Base-by-base conservation (phyloP, 2,329 filamentous ascomycete species). In the Alternaria conjuncta region DNA sequence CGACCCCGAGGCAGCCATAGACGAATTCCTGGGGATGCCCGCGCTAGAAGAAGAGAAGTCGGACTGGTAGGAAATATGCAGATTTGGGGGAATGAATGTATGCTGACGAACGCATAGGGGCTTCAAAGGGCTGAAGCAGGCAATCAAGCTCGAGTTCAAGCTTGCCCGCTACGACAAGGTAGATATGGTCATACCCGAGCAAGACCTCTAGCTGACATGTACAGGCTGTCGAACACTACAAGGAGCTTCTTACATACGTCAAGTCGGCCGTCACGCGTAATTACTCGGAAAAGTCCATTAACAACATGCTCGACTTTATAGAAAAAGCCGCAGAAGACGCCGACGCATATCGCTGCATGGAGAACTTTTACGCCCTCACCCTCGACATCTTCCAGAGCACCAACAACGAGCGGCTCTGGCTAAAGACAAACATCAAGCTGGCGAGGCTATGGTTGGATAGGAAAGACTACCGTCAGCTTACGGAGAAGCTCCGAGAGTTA, bases 261-360 rank as follows among this genome's bases (percentile, higher is more conserved):
- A 97, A 96, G 81, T 96, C 93, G 4, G 95, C 95, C 8, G 95
- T 99, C 50, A 98, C 96, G 44, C 90, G 96, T 67, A 99, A 98
- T 82, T 98, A 98, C 82, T 97, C 96, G 2, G 96, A 99, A 81
- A 98, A 98, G 80, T 98, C 95, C 12, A 97, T 99, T 84, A 98
- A 98, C 83, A 98, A 97, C 80, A 97, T 99, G 90, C 89, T 99
- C 50, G 96, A 98, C 82, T 97, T 92, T 79, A 96, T 99, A 70
- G 95, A 98, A 81, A 98, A 97, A 82, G 92, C 90, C 43, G 90
- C 90, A 61, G 89, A 91, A 68, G 86, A 89, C 64, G 87, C 89
- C 8, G 88, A 89, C 46, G 90, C 92, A 23, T 91, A 91, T 74
- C 85, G 88, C 67, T 95, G 91, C 80, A 96, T 98, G 89, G 95